Evolutionary conservation across 1,284 basidiomycete genomes (phyloP).

Genomic region (Melampsora abietis-canadensis): DNA sequence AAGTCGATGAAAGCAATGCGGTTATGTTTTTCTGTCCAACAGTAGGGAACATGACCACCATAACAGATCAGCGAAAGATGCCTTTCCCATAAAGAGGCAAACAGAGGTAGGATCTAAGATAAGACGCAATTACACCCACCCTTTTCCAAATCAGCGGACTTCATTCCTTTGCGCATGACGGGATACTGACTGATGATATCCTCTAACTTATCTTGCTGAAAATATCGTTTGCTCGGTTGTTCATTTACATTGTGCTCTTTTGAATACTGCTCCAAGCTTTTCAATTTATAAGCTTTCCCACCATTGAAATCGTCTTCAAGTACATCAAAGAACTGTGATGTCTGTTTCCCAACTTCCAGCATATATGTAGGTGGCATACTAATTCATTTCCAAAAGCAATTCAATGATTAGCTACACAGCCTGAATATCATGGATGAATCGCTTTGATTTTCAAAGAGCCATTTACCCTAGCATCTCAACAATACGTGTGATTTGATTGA

Average conservation of each 20-base stretch:
- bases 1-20: slow-evolving; percentile 95
- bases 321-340: slow-evolving; percentile 85
- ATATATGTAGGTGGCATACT: slow-evolving; percentile 86
- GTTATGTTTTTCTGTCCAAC: slow-evolving; percentile 77
- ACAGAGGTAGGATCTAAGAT: slow-evolving; percentile 1
- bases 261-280: slow-evolving; percentile 90
- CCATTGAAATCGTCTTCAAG: slow-evolving; percentile 65
- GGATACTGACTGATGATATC: slow-evolving; percentile 96
- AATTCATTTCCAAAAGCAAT: slow-evolving; percentile 3
- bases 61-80: not conserved
- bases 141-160: slow-evolving; percentile 84
- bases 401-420: not conserved
- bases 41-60: not conserved
- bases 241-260: slow-evolving; percentile 91
- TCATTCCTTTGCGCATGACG: slow-evolving; percentile 72
- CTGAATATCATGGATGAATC: not conserved
- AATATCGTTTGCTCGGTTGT: slow-evolving; percentile 97
- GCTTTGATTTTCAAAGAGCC: not conserved
- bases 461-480: slow-evolving; percentile 95
- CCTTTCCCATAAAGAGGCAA: slow-evolving; percentile 13
- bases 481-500: slow-evolving; percentile 94
- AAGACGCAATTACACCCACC: slow-evolving; percentile 59
- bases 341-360: slow-evolving; percentile 94
- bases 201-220: slow-evolving; percentile 86
- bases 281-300: slow-evolving; percentile 81